Base-by-base conservation (phyloP, 495 filamentous ascomycete species). In the Aspergillus sclerotiicarbonarius region DNA sequence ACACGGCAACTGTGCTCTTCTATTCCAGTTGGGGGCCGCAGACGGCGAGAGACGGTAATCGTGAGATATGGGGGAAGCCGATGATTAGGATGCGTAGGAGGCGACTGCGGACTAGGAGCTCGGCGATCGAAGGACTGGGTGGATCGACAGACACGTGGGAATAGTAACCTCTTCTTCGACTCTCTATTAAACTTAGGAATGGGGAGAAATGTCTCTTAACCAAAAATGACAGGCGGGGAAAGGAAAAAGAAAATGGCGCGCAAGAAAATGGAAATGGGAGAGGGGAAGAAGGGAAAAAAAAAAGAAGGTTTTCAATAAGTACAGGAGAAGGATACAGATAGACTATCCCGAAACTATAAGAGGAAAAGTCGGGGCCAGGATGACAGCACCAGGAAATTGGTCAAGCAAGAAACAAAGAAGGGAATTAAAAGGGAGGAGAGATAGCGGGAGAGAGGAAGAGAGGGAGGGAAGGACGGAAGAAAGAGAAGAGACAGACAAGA, bases 1-100 rank as follows among this genome's bases (percentile, higher is more conserved):
- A 73, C 75, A 72, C 69, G 43, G 49, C 58, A 54, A 61, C 49
- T 57, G 52, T 46, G 21, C 46, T 37, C 53, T 57, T 59, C 49
- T 39, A 49, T 59, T 30, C 25, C 50, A 39, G 12, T 15, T 53
- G 50, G 51, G 39, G 30, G 49, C 39, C 41, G 55, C n/a, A 51
- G 48, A 33, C 20, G 5, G 9, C 7, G 50, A 57, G 8, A 45
- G 21, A 19, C 3, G 44, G 49, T 25, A 51, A 41, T 33, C 9
- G 35, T 9, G 30, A 12, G 50, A 35, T 10, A 35, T 10, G 32
- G 31, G 20, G 37, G 10, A 41, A 39, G 13, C 32, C 29, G 45
- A 29, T 51, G 57, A 39, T 48, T 31, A 47, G 50, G 39, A 47
- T 33, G 58, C 51, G 50, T 54, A 59, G 39, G 41, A 13, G 21